phyloP scores from a whole-genome alignment of 768 basidiomycete genomes.

The Piloderma croceum region DNA sequence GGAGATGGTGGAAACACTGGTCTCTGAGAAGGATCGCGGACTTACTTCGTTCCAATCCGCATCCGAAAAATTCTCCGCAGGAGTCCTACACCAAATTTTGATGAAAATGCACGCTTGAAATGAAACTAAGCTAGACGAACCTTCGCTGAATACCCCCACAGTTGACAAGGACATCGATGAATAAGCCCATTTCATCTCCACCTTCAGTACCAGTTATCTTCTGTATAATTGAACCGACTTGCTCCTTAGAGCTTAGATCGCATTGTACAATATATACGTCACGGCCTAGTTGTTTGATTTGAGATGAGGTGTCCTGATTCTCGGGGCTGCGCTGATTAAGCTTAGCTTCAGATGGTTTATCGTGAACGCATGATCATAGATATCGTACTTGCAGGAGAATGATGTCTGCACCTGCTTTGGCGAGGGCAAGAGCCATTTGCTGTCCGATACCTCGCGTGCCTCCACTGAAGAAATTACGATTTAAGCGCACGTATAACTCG shows the following conservation, averaged over 20 bases:
- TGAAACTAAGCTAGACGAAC: too few relatives aligned
- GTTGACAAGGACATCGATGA: constrained; percentile 59
- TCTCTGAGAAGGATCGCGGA: not conserved
- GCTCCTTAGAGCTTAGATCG: constrained; percentile 32
- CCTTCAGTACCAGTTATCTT: constrained; percentile 36
- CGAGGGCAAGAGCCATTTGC: constrained; percentile 44
- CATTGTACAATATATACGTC: constrained; percentile 29
- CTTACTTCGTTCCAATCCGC: constrained; percentile 61
- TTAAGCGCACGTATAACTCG: not conserved
- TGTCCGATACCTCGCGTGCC: constrained; percentile 42
- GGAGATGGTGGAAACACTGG: too few relatives aligned
- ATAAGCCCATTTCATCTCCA: constrained; percentile 14
- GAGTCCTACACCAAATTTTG: too few relatives aligned
- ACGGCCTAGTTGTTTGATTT: constrained; percentile 11
- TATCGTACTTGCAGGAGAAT: constrained; percentile 39
- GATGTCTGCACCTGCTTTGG: constrained; percentile 44
- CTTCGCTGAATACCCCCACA: constrained; percentile 62
- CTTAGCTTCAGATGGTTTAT: constrained; percentile 22
- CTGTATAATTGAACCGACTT: too few relatives aligned
- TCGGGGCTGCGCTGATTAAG: constrained; percentile 19
- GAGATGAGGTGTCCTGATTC: constrained; percentile 12
- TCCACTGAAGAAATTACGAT: constrained; percentile 4
- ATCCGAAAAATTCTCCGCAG: constrained; percentile 60
- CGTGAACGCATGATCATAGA: constrained; percentile 21
- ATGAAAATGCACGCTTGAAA: too few relatives aligned